Evolutionary conservation across 176 grass and related monocot genomes (phyloP), one percentile per base, ranked within the genome.

Genomic region (Dendrocalamus sinicus): DNA sequence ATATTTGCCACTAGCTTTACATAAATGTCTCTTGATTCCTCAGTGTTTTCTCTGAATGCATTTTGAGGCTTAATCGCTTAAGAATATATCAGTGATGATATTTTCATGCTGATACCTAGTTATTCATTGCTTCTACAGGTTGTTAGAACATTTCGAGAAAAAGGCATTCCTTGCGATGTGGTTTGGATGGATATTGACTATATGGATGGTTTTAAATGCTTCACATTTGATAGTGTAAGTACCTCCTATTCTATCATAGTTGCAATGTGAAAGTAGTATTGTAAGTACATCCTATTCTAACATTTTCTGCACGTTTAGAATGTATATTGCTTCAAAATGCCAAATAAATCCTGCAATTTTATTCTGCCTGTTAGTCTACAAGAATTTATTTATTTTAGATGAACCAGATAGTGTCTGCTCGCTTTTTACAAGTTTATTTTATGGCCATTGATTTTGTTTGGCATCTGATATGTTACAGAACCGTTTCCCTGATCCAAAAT

Each of bases 171-270:
- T 78, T 95, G 96, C 48, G 96, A 98, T 94, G 96, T 98, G 53
- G 75, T 98, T 81, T 98, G 96, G 96, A 98, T 98, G 96, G 96
- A 98, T 86, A 95, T 98, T 74, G 93, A 98, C 63, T 95, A 98
- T 88, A 98, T 98, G 96, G 78, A 98, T 86, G 96, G 96, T 83
- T 98, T 98, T 83, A 91, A 77, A 71, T 98, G 96, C 90, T 98
- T 98, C 71, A 98, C 91, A 6, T 95, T 95, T 89, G 93, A 98
- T 85, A 64, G 83, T 74, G 96, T 95, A 89, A 83, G 89, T 87
- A 69, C 11, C 46, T 84, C 73, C 17, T 28, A 0, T 67, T 83
- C 4, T 57, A 16, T 53, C 39, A 43, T 70, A 35, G 32, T 77
- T 83, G 1, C 79, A 77, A 47, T 20, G 74, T 28, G 46, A 16